Base-by-base conservation (phyloP, 2,329 filamentous ascomycete species). In the Botrytis hyacinthi region DNA sequence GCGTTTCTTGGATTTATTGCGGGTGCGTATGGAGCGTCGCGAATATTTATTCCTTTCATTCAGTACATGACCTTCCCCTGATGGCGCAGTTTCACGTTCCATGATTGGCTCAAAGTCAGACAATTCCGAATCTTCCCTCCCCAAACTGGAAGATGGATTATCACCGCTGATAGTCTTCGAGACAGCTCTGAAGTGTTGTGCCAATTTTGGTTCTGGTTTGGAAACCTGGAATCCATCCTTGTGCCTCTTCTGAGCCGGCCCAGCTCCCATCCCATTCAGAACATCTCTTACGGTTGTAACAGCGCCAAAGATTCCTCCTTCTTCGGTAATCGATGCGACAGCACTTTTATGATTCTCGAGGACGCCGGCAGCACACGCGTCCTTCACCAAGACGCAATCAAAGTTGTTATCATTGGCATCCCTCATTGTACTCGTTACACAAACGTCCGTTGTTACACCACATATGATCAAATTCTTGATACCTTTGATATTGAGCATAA, bases 391-490 rank as follows among this genome's bases (percentile, higher is more conserved):
- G 32, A 82, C 65, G 61, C 81, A 81, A 66, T 82, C 81, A 65
- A 79, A 80, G 3, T 78, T 79, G 26, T 79, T 77, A 73, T 82
- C 81, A 71, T 81, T 82, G 18, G 79, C 81, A 29, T 82, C 81
- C 54, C 81, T 67, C 80, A 82, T 81, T 2, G 81, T 82, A 26
- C 76, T 80, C 35, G 76, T 76, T 4, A 82, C 81, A 74, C 81
- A 82, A 26, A 82, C 81, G 76, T 82, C 81, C 10, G 81, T 82
- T 3, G 81, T 82, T 3, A 82, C 81, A 6, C 81, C 81, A 46
- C 77, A 78, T 1, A 82, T 73, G 0, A 82, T 73, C 65, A 82
- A 69, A 59, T 82, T 82, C 72, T 73, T 79, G n/a, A 82, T 77
- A 1, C 81, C 80, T 42, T 75, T 78, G 12, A 81, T 75, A 26